These are phyloP conservation scores for Dalbergia oliveri DNA, from an alignment of 306 rosid genomes.

Conservation along the genomic window DNA sequence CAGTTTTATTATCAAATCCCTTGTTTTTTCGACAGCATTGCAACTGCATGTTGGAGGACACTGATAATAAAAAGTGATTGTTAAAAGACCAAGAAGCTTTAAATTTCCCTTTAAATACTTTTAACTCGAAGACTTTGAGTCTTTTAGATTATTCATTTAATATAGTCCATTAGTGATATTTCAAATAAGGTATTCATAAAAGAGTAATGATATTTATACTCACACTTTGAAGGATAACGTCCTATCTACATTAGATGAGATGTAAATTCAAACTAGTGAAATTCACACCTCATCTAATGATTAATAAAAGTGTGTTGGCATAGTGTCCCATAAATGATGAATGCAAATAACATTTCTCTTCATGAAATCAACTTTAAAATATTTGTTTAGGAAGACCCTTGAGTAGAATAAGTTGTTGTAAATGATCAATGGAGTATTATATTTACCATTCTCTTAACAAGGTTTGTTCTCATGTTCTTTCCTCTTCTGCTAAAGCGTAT, in stretches of 20 bases:
- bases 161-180: neutral
- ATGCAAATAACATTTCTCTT: too few species aligned
- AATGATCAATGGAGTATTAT: neutral
- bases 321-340: too few species aligned
- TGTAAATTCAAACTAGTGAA: too few species aligned
- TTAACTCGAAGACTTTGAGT: neutral
- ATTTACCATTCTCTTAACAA: slow-evolving; percentile 8
- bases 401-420: neutral
- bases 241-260: too few species aligned
- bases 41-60: neutral
- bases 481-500: neutral
- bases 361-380: neutral
- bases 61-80: neutral
- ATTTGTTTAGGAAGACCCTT: neutral
- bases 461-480: neutral
- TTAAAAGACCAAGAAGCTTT: slow-evolving; percentile 17
- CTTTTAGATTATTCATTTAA: neutral
- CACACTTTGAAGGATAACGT: too few species aligned
- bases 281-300: too few species aligned
- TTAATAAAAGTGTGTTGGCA: too few species aligned
- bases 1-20: too few species aligned
- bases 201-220: too few species aligned
- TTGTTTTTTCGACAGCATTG: neutral
- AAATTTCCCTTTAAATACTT: neutral
- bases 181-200: neutral